Evolutionary conservation across 208 protist genomes (phyloP).

Genomic region (Leptomonas seymouri): DNA sequence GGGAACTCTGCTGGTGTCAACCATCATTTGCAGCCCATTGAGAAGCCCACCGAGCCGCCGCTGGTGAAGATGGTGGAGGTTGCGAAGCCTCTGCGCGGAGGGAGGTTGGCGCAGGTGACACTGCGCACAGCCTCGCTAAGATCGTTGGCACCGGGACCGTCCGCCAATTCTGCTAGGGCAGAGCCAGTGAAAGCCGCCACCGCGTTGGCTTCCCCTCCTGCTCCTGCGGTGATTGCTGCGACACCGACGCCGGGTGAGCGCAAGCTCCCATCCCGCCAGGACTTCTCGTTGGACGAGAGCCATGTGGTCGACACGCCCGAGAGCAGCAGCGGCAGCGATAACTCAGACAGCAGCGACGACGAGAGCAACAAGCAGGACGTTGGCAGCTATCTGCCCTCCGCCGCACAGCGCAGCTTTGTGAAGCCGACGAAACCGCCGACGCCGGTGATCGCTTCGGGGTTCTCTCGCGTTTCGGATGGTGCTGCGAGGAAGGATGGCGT

Average conservation of each 20-base stretch:
- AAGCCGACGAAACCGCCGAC: slow-evolving; percentile 8
- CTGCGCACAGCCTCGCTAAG: not conserved
- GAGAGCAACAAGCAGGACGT: not conserved
- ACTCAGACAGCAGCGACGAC: slow-evolving; percentile 16
- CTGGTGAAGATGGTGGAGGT: not conserved
- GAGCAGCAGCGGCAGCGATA: slow-evolving; percentile 26
- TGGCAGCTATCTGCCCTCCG: slow-evolving; percentile 9
- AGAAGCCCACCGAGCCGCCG: not conserved
- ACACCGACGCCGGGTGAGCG: not conserved
- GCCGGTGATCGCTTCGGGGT: not conserved
- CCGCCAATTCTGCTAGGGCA: not conserved
- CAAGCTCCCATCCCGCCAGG: not conserved
- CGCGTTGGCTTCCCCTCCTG: not conserved
- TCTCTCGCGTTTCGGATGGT: slow-evolving; percentile 5
- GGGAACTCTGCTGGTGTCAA: slow-evolving; percentile 16
- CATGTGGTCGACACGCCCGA: slow-evolving; percentile 35
- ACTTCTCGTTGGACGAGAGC: slow-evolving; percentile 28
- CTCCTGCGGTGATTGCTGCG: slow-evolving; percentile 1
- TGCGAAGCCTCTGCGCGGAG: not conserved
- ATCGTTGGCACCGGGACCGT: not conserved
- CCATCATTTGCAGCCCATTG: slow-evolving; percentile 39
- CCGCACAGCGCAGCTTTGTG: slow-evolving; percentile 16
- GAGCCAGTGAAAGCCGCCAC: not conserved
- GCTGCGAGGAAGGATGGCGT: slow-evolving; percentile 11
- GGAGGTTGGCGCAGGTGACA: not conserved